phyloP scores from a whole-genome alignment of 495 filamentous ascomycete species.

The Penicilliopsis zonata region DNA sequence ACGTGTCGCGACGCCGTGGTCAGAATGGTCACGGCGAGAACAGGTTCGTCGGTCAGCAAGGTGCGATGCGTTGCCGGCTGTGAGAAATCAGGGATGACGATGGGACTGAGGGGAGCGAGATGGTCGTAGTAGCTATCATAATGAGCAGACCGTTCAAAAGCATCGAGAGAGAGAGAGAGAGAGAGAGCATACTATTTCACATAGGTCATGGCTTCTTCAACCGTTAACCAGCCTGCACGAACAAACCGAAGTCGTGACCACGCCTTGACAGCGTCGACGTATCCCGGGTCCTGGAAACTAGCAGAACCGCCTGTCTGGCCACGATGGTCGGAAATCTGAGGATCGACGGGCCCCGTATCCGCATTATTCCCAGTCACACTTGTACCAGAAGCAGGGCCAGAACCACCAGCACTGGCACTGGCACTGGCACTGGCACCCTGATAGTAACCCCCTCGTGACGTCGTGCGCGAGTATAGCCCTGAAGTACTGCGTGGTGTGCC shows the following conservation, averaged over 20 bases:
- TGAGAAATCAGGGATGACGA: slow-evolving; percentile 74
- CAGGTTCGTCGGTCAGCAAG: slow-evolving; percentile 79
- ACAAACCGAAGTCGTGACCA: slow-evolving; percentile 91
- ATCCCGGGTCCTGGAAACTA: slow-evolving; percentile 20
- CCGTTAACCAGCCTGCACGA: slow-evolving; percentile 90
- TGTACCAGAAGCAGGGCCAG: too few relatives aligned
- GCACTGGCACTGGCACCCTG: too few relatives aligned
- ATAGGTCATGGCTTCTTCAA: slow-evolving; percentile 82
- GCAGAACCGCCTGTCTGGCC: slow-evolving; percentile 15
- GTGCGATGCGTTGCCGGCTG: slow-evolving; percentile 59
- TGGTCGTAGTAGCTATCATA: slow-evolving; percentile 67
- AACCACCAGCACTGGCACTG: too few relatives aligned
- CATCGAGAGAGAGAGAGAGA: background rate
- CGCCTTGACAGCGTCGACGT: slow-evolving; percentile 58
- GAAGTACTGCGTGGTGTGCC: slow-evolving; percentile 26
- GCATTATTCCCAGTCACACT: too few relatives aligned
- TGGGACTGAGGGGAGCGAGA: slow-evolving; percentile 82
- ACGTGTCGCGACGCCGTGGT: slow-evolving; percentile 83
- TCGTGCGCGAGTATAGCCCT: slow-evolving; percentile 24
- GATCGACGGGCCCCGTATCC: slow-evolving; percentile 13
- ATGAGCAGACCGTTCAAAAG: background rate
- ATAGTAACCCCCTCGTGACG: slow-evolving; percentile 20
- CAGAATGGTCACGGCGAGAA: slow-evolving; percentile 78
- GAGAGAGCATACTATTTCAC: slow-evolving; percentile 62
- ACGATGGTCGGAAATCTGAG: slow-evolving; percentile 17